phyloP scores from a whole-genome alignment of 2,329 filamentous ascomycete species.

The Lachnellula arida region DNA sequence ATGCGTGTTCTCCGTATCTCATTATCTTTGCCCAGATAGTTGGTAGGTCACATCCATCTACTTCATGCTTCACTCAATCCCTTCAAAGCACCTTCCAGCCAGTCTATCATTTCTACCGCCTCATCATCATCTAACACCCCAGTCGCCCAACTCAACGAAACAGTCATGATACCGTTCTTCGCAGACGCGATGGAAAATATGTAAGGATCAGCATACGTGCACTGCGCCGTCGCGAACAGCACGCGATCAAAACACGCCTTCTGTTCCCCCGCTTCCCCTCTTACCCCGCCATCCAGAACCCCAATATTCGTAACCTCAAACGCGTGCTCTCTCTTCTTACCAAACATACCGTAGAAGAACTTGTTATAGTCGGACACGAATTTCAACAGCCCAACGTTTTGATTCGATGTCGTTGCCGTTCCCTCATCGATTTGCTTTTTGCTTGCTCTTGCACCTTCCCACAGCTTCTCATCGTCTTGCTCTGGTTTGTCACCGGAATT shows the following conservation, averaged over 20 bases:
- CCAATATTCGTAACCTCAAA: slow-evolving; percentile 54
- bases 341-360: slow-evolving; percentile 40
- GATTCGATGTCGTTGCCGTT: slow-evolving; percentile 39
- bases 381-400: slow-evolving; percentile 38
- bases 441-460: slow-evolving; percentile 9
- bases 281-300: slow-evolving; percentile 30
- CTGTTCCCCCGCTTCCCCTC: neutral
- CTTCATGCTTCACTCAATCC: neutral
- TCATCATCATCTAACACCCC: slow-evolving; percentile 14
- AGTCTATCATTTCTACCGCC: slow-evolving; percentile 1
- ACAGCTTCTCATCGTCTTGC: slow-evolving; percentile 8
- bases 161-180: slow-evolving; percentile 18
- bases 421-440: slow-evolving; percentile 32
- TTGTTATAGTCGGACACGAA: slow-evolving; percentile 41
- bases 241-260: slow-evolving; percentile 16
- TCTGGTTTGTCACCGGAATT: neutral
- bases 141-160: slow-evolving; percentile 10
- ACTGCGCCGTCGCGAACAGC: slow-evolving; percentile 7
- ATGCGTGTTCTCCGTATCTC: neutral
- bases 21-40: no score
- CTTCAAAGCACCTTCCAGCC: slow-evolving; percentile 1
- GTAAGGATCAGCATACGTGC: slow-evolving; percentile 15
- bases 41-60: neutral
- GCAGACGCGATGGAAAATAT: slow-evolving; percentile 12
- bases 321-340: slow-evolving; percentile 37